Conservation (phyloP, 2,329 filamentous ascomycete species). For the Corniculantispora saksenae region DNA sequence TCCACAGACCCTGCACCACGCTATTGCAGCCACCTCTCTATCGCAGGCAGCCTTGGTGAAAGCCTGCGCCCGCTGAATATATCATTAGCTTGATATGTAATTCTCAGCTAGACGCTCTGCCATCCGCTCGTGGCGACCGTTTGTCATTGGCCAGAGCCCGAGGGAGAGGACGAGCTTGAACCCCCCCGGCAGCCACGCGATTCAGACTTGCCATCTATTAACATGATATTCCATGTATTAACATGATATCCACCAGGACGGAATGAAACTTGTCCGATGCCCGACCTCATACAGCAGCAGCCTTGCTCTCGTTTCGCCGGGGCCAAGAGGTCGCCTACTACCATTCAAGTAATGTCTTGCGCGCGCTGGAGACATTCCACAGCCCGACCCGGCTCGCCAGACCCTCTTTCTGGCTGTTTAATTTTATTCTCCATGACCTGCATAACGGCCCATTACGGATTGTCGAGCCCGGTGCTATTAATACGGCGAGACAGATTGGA, state of each 20-base stretch:
- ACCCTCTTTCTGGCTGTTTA: not conserved
- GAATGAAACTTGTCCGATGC: not conserved
- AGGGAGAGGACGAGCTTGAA: not conserved
- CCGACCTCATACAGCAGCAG: not conserved
- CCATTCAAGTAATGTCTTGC: slow-evolving; percentile 3
- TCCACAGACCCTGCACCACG: not conserved
- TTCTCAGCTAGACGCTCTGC: slow-evolving; percentile 1
- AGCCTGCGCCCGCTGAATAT: not conserved
- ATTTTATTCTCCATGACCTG: not conserved
- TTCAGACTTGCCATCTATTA: not conserved
- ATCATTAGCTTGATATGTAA: not conserved
- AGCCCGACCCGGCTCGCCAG: not conserved
- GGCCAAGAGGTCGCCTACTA: not conserved
- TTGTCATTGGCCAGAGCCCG: slow-evolving; percentile 14
- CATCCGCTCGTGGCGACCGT: not conserved
- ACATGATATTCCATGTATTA: not conserved
- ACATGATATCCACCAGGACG: not conserved
- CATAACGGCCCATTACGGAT: not conserved
- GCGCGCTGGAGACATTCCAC: not conserved
- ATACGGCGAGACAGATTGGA: slow-evolving; percentile 3
- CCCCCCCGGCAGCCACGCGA: not conserved
- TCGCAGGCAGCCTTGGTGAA: not conserved
- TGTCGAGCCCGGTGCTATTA: slow-evolving; percentile 5
- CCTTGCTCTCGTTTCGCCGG: not conserved
- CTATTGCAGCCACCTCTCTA: not conserved